Percentiles rank a stretch among this genome's conserved stretches.
These are phyloP conservation scores for Solanum clarkiae DNA, from an alignment of 257 asterid species.

Conservation along the genomic window DNA sequence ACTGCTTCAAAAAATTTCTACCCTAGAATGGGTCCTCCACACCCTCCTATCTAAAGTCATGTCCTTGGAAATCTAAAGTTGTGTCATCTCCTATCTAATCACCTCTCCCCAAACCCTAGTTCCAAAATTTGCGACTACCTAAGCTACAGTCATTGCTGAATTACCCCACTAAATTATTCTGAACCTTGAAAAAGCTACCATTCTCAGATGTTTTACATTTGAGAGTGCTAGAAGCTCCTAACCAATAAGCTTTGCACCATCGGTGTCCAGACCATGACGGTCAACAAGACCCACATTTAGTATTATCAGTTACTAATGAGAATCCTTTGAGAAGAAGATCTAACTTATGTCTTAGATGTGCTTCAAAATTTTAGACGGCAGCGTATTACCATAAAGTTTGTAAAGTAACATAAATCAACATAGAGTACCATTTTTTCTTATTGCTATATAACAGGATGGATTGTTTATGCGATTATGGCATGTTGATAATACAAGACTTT, in stretches of 20 bases:
- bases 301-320: neutral
- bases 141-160: neutral
- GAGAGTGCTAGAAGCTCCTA: neutral
- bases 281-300: neutral
- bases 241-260: neutral
- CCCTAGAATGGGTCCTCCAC: no score
- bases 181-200: neutral
- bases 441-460: neutral
- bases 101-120: neutral
- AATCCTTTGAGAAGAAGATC: neutral
- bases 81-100: no score
- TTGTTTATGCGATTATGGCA: neutral
- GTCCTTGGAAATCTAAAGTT: no score
- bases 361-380: neutral
- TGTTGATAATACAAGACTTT: neutral
- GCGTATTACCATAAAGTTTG: neutral
- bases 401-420: neutral
- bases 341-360: neutral
- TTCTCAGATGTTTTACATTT: neutral
- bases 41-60: no score
- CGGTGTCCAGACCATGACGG: neutral
- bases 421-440: neutral
- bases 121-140: neutral
- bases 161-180: neutral
- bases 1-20: no score